Conservation (phyloP, 2,329 filamentous ascomycete species). For the Moelleriella libera region DNA sequence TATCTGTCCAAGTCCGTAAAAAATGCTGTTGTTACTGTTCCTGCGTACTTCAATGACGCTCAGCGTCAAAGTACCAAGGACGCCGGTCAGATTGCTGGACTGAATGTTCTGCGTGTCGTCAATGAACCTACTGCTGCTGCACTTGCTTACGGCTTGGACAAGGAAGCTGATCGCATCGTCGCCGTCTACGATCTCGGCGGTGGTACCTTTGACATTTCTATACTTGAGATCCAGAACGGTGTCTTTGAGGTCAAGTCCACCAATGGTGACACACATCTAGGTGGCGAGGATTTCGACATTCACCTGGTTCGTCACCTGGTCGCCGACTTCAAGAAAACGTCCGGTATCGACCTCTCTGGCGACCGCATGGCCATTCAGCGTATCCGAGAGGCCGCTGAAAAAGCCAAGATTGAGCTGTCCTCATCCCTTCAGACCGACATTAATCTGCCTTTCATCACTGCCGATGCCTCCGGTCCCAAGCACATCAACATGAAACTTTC, state of each 20-base stretch:
- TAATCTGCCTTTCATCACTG: constrained; percentile 97
- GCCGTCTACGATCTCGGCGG: constrained; percentile 96
- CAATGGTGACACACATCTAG: constrained; percentile 96
- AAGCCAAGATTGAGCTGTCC: constrained; percentile 98
- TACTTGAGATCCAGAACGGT: constrained; percentile 93
- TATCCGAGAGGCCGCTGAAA: constrained; percentile 97
- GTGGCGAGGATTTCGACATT: constrained; percentile 97
- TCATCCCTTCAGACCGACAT: constrained; percentile 93
- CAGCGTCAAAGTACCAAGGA: constrained; percentile 98
- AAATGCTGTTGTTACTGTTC: constrained; percentile 94
- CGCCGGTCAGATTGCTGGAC: constrained; percentile 86
- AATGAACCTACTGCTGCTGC: constrained; percentile 97
- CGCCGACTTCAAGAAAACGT: constrained; percentile 92
- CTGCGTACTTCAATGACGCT: constrained; percentile 97
- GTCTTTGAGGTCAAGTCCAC: constrained; percentile 99
- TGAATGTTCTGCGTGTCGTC: constrained; percentile 93
- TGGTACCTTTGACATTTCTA: constrained; percentile 98
- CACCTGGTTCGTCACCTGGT: constrained; percentile 86
- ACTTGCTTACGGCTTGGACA: constrained; percentile 90
- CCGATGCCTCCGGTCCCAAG: constrained; percentile 88
- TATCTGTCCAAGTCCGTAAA: constrained; percentile 84
- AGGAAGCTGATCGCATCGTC: constrained; percentile 78
- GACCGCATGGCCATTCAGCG: constrained; percentile 98
- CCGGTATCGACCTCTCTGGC: constrained; percentile 72
- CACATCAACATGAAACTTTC: constrained; percentile 96